Percentiles rank a stretch among this genome's conserved stretches.
Evolutionary conservation across 2,329 filamentous ascomycete species (phyloP).

Genomic region (Penicillium sp.): DNA sequence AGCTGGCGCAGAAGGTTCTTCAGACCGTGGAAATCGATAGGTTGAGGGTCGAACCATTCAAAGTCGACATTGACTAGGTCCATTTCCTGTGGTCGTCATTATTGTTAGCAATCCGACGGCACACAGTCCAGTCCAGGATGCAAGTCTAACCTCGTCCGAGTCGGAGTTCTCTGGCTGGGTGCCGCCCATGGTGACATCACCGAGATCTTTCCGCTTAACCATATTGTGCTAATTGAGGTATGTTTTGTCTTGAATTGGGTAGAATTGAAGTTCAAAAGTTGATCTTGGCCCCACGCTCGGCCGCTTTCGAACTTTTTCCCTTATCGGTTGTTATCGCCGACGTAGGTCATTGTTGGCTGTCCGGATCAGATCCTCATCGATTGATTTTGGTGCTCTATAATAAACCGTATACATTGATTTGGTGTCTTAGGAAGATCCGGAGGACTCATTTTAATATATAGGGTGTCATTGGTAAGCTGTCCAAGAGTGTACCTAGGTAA

Average conservation of each 20-base stretch:
- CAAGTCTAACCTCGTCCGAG: slow-evolving; percentile 33
- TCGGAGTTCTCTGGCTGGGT: slow-evolving; percentile 35
- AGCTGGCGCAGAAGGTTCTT: slow-evolving; percentile 85
- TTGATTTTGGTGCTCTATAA: background rate
- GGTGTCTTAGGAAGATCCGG: background rate
- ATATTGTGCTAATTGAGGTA: slow-evolving; percentile 28
- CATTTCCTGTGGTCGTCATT: slow-evolving; percentile 56
- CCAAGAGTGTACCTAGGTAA: background rate
- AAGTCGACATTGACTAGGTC: slow-evolving; percentile 93
- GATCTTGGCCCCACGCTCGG: slow-evolving; percentile 13
- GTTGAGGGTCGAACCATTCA: slow-evolving; percentile 94
- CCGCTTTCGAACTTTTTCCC: slow-evolving; percentile 21
- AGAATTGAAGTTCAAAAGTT: slow-evolving; percentile 6
- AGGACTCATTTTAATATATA: background rate
- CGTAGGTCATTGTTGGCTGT: background rate
- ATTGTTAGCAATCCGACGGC: slow-evolving; percentile 7
- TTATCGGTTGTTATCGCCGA: slow-evolving; percentile 19
- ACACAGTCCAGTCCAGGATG: background rate
- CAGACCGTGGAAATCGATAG: slow-evolving; percentile 88
- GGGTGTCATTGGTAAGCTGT: background rate
- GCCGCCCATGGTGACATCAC: slow-evolving; percentile 38
- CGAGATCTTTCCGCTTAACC: slow-evolving; percentile 44
- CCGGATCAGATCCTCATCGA: background rate
- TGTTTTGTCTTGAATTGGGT: background rate
- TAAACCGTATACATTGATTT: background rate